phyloP scores from a whole-genome alignment of 306 rosid species.

The Carpinus viminea region DNA sequence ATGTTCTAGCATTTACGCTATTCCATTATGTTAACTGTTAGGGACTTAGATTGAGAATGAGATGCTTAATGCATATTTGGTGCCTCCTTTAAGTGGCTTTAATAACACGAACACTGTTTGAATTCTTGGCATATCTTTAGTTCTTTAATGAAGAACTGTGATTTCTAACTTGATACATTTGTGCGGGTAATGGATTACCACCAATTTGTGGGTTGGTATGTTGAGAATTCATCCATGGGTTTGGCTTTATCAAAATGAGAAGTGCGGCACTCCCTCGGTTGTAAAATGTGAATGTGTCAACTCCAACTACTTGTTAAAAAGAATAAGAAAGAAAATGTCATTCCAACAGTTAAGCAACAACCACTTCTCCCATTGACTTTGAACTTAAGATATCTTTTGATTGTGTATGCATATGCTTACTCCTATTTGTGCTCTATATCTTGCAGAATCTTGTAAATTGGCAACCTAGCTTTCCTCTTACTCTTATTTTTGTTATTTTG shows the following conservation, averaged over 20 bases:
- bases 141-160: neutral
- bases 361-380: neutral
- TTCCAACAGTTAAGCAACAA: neutral
- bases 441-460: slow-evolving; percentile 10
- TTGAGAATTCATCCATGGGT: neutral
- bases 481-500: slow-evolving; percentile 9
- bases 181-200: neutral
- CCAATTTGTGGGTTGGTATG: neutral
- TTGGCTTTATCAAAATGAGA: neutral
- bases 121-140: neutral
- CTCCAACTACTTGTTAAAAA: neutral
- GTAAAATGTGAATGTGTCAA: neutral
- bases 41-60: neutral
- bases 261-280: neutral
- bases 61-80: neutral
- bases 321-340: no score
- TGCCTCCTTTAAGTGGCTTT: neutral
- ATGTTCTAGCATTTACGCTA: neutral
- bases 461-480: neutral
- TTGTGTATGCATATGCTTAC: neutral
- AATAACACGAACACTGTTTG: neutral
- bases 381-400: neutral
- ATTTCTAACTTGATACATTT: neutral
- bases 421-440: slow-evolving; percentile 1
- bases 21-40: neutral